Evolutionary conservation across 225 moss, liverwort and hornwort species (phyloP), one percentile per base, ranked within the genome.

Genomic region (Pleurozium schreberi): DNA sequence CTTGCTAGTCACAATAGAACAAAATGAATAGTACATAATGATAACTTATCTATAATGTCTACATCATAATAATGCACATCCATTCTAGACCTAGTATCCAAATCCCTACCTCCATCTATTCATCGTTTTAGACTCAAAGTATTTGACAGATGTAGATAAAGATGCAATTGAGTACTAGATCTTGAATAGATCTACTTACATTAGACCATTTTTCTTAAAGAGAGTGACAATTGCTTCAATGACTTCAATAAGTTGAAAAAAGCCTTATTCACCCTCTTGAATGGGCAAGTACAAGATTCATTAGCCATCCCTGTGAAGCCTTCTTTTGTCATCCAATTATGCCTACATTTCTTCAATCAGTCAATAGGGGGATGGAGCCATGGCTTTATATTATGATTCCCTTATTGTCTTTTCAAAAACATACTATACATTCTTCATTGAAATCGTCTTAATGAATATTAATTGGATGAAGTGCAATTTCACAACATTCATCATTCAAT

Each of bases 301-400:
- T 10, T 11, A 7, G 2, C 0, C 0, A n/a, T n/a, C 7, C 11
- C 0, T 11, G 0, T 11, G 2, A n/a, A 38, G 38, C 23, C 38
- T 55, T 12, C 5, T 2, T 36, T n/a, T 1, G 0, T 55, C 38
- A 53, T 36, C 23, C 25, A 53, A 3, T 25, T n/a, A n/a, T n/a
- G n/a, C n/a, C n/a, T n/a, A n/a, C n/a, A n/a, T n/a, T n/a, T n/a
- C n/a, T n/a, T n/a, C n/a, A n/a, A n/a, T n/a, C n/a, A n/a, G n/a
- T n/a, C n/a, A n/a, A n/a, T n/a, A n/a, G n/a, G n/a, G n/a, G n/a
- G n/a, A n/a, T n/a, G n/a, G n/a, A n/a, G n/a, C n/a, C n/a, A n/a
- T n/a, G n/a, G n/a, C n/a, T n/a, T n/a, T n/a, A n/a, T n/a, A n/a
- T n/a, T n/a, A n/a, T 11, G 5, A 27, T 3, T 57, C 7, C 0